Base-by-base conservation (phyloP, 345 rosid genomes). In the Euphorbia pulcherrima region DNA sequence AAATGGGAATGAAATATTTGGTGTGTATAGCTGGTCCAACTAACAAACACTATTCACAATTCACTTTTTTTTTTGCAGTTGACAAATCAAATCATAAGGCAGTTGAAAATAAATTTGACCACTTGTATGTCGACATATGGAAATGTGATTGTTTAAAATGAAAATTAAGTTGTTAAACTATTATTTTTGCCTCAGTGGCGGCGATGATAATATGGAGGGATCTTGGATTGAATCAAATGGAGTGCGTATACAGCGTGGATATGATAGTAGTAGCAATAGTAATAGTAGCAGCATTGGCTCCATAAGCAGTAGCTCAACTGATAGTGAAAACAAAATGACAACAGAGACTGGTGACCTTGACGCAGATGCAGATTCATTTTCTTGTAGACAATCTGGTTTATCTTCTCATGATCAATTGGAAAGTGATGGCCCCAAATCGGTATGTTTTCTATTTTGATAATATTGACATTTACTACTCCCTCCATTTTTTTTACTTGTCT, bases 291-390 rank as follows among this genome's bases (percentile, higher is more conserved):
- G 99, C 79, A 81, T 88, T 79, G 90, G 96, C 84, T 83, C 95
- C 75, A 60, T 91, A 81, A 92, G 95, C 70, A 83, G 95, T 76
- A 86, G 92, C 72, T 95, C 97, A 47, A 87, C 92, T 67, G 97
- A 90, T 66, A 91, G 96, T 83, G 96, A 90, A 68, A 78, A 80
- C 79, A 84, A 78, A 74, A 84, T 88, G 84, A 80, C 80, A 68
- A 74, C 84, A 35, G 88, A 81, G 80, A 75, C 81, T 75, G 92
- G 89, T 60, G 99, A 95, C 72, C 96, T 89, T 56, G 99, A 92
- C 53, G 97, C 99, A 29, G 99, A 95, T 87, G 99, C 96, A 67
- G 99, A 95, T 88, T 95, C 99, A 56, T 75, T 90, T 60, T 81
- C 92, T n/a, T 90, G 97, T 67, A 87, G 88, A 76, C 96, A 88